These are phyloP conservation scores for Hypoxylon crocopeplum DNA, from an alignment of 495 filamentous ascomycete species.

Conservation along the genomic window DNA sequence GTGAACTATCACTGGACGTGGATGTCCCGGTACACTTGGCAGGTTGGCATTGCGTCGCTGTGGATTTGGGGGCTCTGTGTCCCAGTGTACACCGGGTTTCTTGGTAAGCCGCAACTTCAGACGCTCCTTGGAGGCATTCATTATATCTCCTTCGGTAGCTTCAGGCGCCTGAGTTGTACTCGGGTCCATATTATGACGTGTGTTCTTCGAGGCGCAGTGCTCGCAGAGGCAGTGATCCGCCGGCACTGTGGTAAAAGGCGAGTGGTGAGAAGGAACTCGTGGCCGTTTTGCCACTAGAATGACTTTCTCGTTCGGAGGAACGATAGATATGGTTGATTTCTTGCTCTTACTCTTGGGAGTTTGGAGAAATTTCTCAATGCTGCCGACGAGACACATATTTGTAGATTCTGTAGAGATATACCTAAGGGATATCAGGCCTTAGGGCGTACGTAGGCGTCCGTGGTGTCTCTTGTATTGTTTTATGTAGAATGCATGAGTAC, in stretches of 20 bases:
- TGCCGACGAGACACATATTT: slow-evolving; percentile 18
- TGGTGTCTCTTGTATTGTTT: background rate
- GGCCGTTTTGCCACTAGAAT: background rate
- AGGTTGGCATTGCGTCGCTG: background rate
- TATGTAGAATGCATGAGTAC: background rate
- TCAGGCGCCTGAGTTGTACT: background rate
- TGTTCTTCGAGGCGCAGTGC: background rate
- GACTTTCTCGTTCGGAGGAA: background rate
- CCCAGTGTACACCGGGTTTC: too few relatives aligned
- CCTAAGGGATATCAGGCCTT: background rate
- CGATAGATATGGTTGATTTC: too few relatives aligned
- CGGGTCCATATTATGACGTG: background rate
- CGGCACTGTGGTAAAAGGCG: background rate
- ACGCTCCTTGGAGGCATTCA: too few relatives aligned
- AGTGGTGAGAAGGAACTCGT: background rate
- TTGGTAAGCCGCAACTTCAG: too few relatives aligned
- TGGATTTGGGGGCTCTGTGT: background rate
- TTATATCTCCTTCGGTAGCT: background rate
- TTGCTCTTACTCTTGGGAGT: background rate
- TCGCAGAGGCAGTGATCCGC: slow-evolving; percentile 13
- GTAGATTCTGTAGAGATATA: background rate
- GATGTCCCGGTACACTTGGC: background rate
- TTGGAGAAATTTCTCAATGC: background rate
- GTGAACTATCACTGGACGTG: background rate
- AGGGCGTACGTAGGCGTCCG: background rate